Evolutionary conservation across 495 filamentous ascomycete species (phyloP).

Genomic region (Peziza echinospora): DNA sequence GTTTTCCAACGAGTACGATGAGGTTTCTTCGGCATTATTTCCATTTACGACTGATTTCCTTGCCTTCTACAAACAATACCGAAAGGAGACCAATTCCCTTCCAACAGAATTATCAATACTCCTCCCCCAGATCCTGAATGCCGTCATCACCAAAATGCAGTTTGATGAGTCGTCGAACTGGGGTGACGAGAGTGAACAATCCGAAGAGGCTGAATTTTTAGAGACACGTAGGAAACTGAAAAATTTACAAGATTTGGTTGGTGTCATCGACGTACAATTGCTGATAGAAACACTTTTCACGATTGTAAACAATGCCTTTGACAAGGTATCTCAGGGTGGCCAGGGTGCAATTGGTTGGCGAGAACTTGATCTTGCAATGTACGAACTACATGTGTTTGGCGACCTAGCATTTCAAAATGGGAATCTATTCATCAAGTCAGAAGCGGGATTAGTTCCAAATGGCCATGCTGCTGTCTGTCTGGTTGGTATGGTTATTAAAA

Average conservation of each 20-base stretch:
- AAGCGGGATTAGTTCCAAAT: conserved; percentile 27
- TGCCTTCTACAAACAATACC: conserved; percentile 55
- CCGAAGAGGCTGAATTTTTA: conserved; percentile 96
- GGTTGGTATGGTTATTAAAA: conserved; percentile 73
- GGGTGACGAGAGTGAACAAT: conserved; percentile 85
- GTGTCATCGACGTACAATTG: conserved; percentile 59
- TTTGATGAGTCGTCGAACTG: conserved; percentile 87
- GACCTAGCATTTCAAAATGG: conserved; percentile 70
- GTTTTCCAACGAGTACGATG: conserved; percentile 94
- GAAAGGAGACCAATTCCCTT: conserved; percentile 33
- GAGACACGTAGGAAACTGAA: conserved; percentile 76
- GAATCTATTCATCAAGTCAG: conserved; percentile 58
- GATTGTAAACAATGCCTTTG: conserved; percentile 64
- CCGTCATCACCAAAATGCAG: conserved; percentile 84
- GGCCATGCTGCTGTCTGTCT: conserved; percentile 53
- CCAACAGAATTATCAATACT: conserved; percentile 45
- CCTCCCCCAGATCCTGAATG: conserved; percentile 67
- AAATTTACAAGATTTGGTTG: conserved; percentile 72
- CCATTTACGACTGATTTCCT: conserved; percentile 76
- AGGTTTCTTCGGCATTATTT: conserved; percentile 87
- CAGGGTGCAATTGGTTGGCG: conserved; percentile 63
- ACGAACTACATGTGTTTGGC: conserved; percentile 93
- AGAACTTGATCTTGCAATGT: conserved; percentile 82
- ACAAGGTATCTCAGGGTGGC: conserved; percentile 44
- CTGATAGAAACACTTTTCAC: conserved; percentile 70